Base-by-base conservation (phyloP, 2,329 filamentous ascomycete species). In the Blastomyces gilchristii region DNA sequence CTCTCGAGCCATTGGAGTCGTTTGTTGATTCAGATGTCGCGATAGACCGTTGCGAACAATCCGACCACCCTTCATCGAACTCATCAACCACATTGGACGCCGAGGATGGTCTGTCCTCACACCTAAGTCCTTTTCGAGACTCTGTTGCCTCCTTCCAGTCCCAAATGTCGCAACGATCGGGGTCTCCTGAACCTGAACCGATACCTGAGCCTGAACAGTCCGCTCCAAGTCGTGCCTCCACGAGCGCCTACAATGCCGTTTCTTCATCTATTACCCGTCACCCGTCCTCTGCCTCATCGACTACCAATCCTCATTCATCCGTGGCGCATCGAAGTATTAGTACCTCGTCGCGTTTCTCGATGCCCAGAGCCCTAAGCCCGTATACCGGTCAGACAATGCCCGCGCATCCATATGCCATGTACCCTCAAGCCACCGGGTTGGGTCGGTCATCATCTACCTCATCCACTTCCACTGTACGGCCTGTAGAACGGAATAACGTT, bases 351-450 rank as follows among this genome's bases (percentile, higher is more conserved):
- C 74, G 75, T 58, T 76, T 79, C 61, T 77, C 77, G 5, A 74
- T 80, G 41, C 77, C 78, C 49, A 75, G 78, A 63, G 74, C 78
- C 25, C 71, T 90, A 63, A 87, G 84, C 63, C 87, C 88, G 14
- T 89, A 91, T 67, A 83, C 83, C 61, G 88, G 86, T 7, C 83
- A 86, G 1, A 85, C 83, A 3, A 87, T 86, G 2, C 90, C 91
- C 22, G 94, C 89, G 61, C 89, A 94, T 74, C 89, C 90, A 0
- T 96, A 95, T 72, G 85, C 84, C 68, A 87, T 93, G 85, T 95
- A 95, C 73, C 85, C 87, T 7, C 91, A 96, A 72, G 83, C 85
- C 62, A 83, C 87, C 77, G 72, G 77, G 68, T 69, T 79, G 31
- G 76, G 77, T 61, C 79, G 85, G 63, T 82, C 85, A 9, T 79